A percentile compares a stretch with the other conserved stretches of the same genome.
Evolutionary conservation across 1,284 basidiomycete species (phyloP).

Genomic region (Sutorius eximius): DNA sequence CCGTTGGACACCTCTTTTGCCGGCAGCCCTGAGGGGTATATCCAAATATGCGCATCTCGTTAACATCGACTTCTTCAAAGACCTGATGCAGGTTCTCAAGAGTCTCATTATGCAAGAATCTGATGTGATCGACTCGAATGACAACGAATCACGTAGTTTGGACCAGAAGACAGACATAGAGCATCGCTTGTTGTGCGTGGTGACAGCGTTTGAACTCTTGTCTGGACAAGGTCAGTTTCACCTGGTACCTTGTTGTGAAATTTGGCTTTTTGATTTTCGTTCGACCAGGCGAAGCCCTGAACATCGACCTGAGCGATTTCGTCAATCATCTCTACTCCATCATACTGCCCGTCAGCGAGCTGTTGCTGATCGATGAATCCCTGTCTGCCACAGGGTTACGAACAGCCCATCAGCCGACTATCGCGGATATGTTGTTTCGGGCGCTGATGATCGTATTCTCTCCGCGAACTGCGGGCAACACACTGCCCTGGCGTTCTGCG

Average conservation of each 20-base stretch:
- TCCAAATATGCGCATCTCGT: conserved; percentile 94
- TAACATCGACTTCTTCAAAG: conserved; percentile 98
- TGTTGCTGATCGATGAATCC: conserved; percentile 49
- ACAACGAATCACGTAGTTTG: conserved; percentile 30
- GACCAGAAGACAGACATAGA: conserved; percentile 43
- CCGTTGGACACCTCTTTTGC: conserved; percentile 78
- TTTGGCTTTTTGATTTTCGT: conserved; percentile 1
- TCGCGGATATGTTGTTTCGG: conserved; percentile 80
- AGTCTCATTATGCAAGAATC: conserved; percentile 62
- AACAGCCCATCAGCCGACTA: conserved; percentile 37
- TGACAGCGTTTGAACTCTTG: conserved; percentile 94
- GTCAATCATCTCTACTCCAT: conserved; percentile 74
- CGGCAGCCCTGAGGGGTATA: conserved; percentile 89
- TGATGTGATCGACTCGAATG: conserved; percentile 45
- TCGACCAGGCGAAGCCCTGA: conserved; percentile 83
- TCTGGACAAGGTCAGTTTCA: conserved; percentile 81
- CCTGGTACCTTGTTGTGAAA: conserved; percentile 9
- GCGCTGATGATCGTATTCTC: conserved; percentile 80
- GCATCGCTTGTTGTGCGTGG: conserved; percentile 82
- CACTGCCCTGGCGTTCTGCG: conserved; percentile 79
- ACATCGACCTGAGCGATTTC: conserved; percentile 93
- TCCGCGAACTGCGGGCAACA: conserved; percentile 53
- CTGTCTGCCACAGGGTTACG: conserved; percentile 25
- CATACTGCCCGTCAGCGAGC: conserved; percentile 60
- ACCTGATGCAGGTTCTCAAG: conserved; percentile 87